A percentile compares a stretch with the other conserved stretches of the same genome.
These are phyloP conservation scores for Yueomyces sinensis DNA, from an alignment of 805 yeast species.

Conservation along the genomic window DNA sequence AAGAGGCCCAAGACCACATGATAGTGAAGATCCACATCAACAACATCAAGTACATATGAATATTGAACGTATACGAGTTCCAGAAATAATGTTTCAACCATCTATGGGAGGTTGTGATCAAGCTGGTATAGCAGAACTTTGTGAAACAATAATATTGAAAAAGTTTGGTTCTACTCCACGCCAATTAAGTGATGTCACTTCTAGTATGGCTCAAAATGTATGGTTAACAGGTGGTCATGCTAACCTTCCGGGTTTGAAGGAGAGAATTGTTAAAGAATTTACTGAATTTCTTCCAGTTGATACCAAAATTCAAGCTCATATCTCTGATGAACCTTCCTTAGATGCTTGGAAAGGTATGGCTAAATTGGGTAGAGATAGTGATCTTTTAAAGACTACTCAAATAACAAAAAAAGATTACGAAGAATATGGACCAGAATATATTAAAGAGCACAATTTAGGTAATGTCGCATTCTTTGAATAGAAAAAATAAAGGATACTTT, in stretches of 20 bases:
- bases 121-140: constrained; percentile 78
- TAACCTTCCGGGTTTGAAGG: constrained; percentile 46
- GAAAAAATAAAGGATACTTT: too few species aligned
- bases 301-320: constrained; percentile 43
- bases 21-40: constrained; percentile 71
- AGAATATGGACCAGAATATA: constrained; percentile 81
- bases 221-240: constrained; percentile 84
- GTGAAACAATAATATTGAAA: constrained; percentile 49
- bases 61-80: constrained; percentile 81
- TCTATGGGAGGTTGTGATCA: constrained; percentile 90
- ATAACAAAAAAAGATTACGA: constrained; percentile 64
- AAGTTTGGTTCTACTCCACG: constrained; percentile 46
- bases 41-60: constrained; percentile 85
- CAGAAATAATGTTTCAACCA: constrained; percentile 88
- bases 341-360: constrained; percentile 97
- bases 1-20: constrained; percentile 81
- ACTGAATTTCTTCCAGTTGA: constrained; percentile 58
- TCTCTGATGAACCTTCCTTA: constrained; percentile 51
- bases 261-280: constrained; percentile 59
- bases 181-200: constrained; percentile 23
- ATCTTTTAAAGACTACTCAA: constrained; percentile 30
- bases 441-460: constrained; percentile 76
- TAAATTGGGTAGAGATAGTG: constrained; percentile 47
- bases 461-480: constrained; percentile 27
- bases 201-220: constrained; percentile 37